Evolutionary conservation across 177 flowering plant species (phyloP), one percentile per base, ranked within the genome.

Genomic region (Vitis hybrid): DNA sequence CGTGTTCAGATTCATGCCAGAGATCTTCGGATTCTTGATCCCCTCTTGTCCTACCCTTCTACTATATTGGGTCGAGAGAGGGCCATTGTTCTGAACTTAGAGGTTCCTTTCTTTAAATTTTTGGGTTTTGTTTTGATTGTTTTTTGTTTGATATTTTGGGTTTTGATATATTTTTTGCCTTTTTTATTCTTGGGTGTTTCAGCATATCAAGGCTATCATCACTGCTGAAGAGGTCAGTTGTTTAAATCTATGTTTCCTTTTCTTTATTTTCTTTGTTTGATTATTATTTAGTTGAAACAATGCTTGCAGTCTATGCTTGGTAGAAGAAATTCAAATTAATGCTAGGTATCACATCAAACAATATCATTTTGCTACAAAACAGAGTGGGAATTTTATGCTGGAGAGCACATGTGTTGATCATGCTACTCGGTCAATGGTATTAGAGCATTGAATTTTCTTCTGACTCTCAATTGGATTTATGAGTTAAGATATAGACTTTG

Each of bases 121-220:
- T 67, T 52, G 18, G 15, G 56, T 34, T 52, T 57, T 70, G 23
- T 34, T 3, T 62, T 57, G 45, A 40, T 66, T 52, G 18, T 66
- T 49, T 48, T 49, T 58, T 56, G 52, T 30, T 54, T 56, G 23
- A 5, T 12, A n/a, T 18, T 49, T 61, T 9, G 13, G 40, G 57
- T 1, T 18, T 54, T 51, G 23, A 50, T 2, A 5, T 49, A 9
- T 40, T 68, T 56, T 23, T 40, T 17, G 0, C 45, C 64, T 18
- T 65, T 67, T 52, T 3, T 26, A 7, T 56, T 62, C 58, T 32
- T 55, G 52, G 30, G 65, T 19, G 30, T 19, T 60, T 56, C 92
- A 93, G 97, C 98, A 94, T 80, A 86, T 94, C 76, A 94, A 92
- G 80, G 98, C 98, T 2, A 94, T 94, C 49, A 88, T 94, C 57